Evolutionary conservation across 1,139 yeast genomes (phyloP), one percentile per base, ranked within the genome.

Genomic region (Sugiyamaella grinbergsii): DNA sequence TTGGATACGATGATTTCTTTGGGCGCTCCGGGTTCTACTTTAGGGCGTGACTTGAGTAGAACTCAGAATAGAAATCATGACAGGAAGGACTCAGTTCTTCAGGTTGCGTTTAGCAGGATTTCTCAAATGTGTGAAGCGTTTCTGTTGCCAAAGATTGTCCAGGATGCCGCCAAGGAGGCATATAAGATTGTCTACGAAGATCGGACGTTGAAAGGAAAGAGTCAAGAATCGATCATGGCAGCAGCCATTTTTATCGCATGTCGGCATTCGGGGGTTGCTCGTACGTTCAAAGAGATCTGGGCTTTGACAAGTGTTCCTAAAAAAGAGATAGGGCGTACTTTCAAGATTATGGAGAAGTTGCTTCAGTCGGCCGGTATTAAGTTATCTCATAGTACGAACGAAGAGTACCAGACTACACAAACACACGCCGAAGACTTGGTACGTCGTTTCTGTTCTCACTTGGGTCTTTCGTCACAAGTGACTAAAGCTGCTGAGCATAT

Each of bases 121-220:
- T 83, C 96, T 1, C 95, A 90, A 72, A 86, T 93, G 88, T 93
- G 98, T 69, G 98, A 93, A 66, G 98, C 97, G 13, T 94, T 89
- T 60, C 94, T 90, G 66, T 73, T 93, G 53, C 98, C 98, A 2
- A 85, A 86, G 65, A 88, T 93, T 57, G 98, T 93, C 7, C 96
- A 90, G 66, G 98, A 93, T 70, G 95, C 96, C 58, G 97, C 98
- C 28, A 93, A 93, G 67, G 98, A 93, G 70, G 96, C 95, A 22
- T 93, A 87, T 69, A 91, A 91, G 67, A 73, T 91, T 56, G 96
- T 94, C 19, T 83, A 89, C 63, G 98, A 93, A 60, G 96, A 91
- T 62, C 82, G 85, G 58, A 81, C 85, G 15, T 76, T 93, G 60
- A 81, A 93, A 67, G 97, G 98, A 50, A 89, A 93, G 67, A 85